phyloP scores from a whole-genome alignment of 441 rosid species.

The Hypseocharis bilobata region DNA sequence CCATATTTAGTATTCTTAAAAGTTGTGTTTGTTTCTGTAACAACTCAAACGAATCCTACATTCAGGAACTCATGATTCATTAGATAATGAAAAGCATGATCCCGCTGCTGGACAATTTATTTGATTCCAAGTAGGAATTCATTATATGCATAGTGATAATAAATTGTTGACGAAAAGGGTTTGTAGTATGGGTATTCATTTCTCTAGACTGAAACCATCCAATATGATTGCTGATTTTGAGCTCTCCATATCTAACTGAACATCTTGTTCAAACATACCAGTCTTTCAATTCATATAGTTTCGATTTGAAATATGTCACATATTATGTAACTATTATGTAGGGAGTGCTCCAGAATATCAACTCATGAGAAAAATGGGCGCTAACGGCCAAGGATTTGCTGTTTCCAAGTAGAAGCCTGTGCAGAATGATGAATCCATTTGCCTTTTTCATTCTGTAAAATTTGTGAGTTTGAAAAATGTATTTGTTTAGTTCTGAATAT shows the following conservation, averaged over 20 bases:
- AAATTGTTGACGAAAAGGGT: too few relatives aligned
- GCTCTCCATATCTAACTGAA: background rate
- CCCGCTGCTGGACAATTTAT: too few relatives aligned
- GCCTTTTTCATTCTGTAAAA: background rate
- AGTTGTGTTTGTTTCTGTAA: too few relatives aligned
- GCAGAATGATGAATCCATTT: background rate
- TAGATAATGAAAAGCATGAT: too few relatives aligned
- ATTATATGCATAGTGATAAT: too few relatives aligned
- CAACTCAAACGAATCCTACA: too few relatives aligned
- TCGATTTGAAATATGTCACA: background rate
- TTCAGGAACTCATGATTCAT: too few relatives aligned
- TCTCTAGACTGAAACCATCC: too few relatives aligned
- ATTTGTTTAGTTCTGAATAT: background rate
- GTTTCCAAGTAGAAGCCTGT: background rate
- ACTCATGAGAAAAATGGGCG: background rate
- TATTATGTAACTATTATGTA: slow-evolving; percentile 8
- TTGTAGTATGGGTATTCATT: too few relatives aligned
- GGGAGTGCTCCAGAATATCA: slow-evolving; percentile 22
- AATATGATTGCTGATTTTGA: too few relatives aligned
- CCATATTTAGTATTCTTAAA: too few relatives aligned
- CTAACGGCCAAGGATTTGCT: background rate
- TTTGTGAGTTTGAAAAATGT: background rate
- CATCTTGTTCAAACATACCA: background rate
- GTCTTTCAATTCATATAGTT: background rate
- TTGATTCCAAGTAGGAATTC: too few relatives aligned